Evolutionary conservation across 2,329 filamentous ascomycete species (phyloP).

Genomic region (Purpureocillium takamizusanense): DNA sequence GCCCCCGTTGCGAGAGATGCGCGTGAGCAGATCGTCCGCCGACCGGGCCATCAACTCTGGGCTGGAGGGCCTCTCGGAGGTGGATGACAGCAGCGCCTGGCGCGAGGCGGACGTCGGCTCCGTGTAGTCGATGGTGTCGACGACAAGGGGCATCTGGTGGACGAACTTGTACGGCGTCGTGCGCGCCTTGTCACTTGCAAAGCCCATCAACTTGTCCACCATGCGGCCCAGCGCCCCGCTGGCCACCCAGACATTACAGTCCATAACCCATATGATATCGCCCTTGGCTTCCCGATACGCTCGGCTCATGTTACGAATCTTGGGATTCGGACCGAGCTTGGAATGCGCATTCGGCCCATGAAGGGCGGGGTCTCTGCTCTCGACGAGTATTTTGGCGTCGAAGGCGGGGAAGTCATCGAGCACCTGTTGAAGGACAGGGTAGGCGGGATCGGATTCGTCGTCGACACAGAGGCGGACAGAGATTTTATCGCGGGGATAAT

Average conservation of each 20-base stretch:
- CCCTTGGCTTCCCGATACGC: conserved; percentile 83
- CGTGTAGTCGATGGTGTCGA: conserved; percentile 51
- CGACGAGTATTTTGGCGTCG: conserved; percentile 67
- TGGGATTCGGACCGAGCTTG: conserved; percentile 87
- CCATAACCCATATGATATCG: conserved; percentile 87
- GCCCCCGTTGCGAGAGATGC: conserved; percentile 45
- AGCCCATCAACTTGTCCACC: conserved; percentile 79
- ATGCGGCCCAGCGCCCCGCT: conserved; percentile 73
- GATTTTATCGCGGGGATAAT: conserved; percentile 68
- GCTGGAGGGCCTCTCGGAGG: conserved; percentile 20
- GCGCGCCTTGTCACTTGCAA: conserved; percentile 33
- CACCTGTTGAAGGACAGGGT: conserved; percentile 62
- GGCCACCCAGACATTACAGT: conserved; percentile 93
- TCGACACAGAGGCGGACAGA: conserved; percentile 79
- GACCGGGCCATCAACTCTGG: conserved; percentile 15
- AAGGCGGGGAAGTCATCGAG: conserved; percentile 62
- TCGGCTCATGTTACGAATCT: conserved; percentile 92
- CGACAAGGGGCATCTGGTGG: conserved; percentile 81
- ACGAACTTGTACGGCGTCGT: conserved; percentile 75
- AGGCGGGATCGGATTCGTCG: conserved; percentile 64
- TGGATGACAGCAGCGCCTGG: conserved; percentile 22
- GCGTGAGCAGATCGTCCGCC: conserved; percentile 14
- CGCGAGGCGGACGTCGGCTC: conserved; percentile 9
- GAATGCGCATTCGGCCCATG: conserved; percentile 40
- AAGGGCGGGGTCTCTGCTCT: conserved; percentile 70